Conservation (phyloP, 2,329 filamentous ascomycete genomes). For the Pseudogymnoascus sp. region DNA sequence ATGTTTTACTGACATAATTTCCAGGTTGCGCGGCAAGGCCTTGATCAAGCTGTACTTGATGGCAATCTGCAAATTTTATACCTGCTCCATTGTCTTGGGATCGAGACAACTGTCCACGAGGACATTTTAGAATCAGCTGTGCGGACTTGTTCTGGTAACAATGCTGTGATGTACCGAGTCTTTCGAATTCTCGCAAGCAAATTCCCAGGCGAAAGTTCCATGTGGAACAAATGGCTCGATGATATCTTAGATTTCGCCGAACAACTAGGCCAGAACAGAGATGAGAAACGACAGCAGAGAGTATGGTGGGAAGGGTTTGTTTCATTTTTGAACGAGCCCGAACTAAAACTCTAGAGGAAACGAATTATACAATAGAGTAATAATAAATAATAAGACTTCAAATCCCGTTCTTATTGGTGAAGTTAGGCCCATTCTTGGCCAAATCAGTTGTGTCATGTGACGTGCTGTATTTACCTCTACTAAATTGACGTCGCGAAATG, state of each 20-base stretch:
- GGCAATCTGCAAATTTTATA: slow-evolving; percentile 10
- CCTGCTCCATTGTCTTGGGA: slow-evolving; percentile 10
- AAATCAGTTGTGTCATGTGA: neutral
- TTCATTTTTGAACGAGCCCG: neutral
- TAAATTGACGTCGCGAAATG: neutral
- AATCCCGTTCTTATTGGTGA: neutral
- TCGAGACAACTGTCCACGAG: neutral
- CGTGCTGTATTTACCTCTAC: neutral
- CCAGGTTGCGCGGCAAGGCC: slow-evolving; percentile 8
- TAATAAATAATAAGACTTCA: neutral
- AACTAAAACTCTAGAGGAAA: neutral
- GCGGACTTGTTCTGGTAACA: neutral
- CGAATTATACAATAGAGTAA: neutral
- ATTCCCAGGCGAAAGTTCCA: neutral
- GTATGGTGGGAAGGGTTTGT: slow-evolving; percentile 2
- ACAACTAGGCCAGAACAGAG: neutral
- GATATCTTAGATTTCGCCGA: slow-evolving; percentile 5
- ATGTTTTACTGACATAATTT: neutral
- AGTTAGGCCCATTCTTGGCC: neutral
- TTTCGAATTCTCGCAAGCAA: neutral
- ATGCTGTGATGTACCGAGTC: neutral
- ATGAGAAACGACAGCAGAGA: neutral
- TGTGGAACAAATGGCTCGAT: neutral
- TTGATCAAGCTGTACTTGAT: slow-evolving; percentile 9
- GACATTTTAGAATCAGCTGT: slow-evolving; percentile 6